A percentile compares a stretch with the other conserved stretches of the same genome.
Conservation (phyloP, 306 rosid species). For the Fragaria vesca region DNA sequence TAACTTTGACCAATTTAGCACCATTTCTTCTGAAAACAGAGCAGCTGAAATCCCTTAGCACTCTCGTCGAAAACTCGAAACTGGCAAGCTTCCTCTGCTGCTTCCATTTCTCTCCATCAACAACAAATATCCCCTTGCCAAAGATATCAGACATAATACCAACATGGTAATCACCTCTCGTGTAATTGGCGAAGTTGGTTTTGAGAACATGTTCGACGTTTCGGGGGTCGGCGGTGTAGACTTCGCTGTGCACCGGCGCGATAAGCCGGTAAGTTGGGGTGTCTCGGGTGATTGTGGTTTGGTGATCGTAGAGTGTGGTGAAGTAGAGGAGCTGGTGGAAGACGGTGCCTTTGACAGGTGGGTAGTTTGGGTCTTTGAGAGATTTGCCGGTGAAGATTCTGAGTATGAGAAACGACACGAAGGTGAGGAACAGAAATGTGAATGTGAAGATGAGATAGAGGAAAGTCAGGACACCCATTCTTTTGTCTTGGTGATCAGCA, state of each 20-base stretch:
- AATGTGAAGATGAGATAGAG: slow-evolving; percentile 29
- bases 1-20: slow-evolving; percentile 44
- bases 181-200: slow-evolving; percentile 20
- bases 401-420: slow-evolving; percentile 31
- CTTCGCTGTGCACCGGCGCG: not conserved
- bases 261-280: slow-evolving; percentile 22
- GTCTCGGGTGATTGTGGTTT: slow-evolving; percentile 1
- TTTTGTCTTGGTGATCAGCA: not conserved
- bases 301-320: slow-evolving; percentile 11
- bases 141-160: slow-evolving; percentile 42
- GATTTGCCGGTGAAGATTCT: slow-evolving; percentile 49
- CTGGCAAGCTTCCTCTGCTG: slow-evolving; percentile 73
- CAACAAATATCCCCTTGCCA: slow-evolving; percentile 63
- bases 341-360: slow-evolving; percentile 19
- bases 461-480: slow-evolving; percentile 31
- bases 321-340: slow-evolving; percentile 17
- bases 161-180: not conserved
- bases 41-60: slow-evolving; percentile 66
- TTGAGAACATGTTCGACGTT: slow-evolving; percentile 23
- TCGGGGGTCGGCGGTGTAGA: slow-evolving; percentile 13
- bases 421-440: slow-evolving; percentile 20
- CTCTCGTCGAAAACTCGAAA: slow-evolving; percentile 66
- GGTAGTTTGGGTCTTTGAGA: slow-evolving; percentile 39
- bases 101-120: slow-evolving; percentile 71
- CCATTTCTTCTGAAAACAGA: slow-evolving; percentile 51